Evolutionary conservation across 345 rosid species (phyloP).

Genomic region (Acer negundo): DNA sequence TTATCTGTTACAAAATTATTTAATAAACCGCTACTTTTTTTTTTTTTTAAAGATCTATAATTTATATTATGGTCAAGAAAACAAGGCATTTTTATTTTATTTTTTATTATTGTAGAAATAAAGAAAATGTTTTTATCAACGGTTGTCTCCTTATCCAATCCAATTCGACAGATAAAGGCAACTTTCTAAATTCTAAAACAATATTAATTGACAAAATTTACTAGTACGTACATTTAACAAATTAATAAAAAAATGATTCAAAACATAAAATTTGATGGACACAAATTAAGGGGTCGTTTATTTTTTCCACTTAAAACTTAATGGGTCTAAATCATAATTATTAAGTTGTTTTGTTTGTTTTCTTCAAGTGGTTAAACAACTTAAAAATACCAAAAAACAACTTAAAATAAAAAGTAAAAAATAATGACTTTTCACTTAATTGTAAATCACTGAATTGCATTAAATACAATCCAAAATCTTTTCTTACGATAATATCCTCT

Average conservation of each 20-base stretch:
- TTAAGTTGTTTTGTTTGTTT: too few relatives aligned
- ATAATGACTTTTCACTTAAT: too few relatives aligned
- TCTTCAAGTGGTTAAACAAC: too few relatives aligned
- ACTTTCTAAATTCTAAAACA: conserved; percentile 1
- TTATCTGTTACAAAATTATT: not conserved
- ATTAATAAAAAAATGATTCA: not conserved
- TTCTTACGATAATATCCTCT: too few relatives aligned
- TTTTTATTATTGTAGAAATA: conserved; percentile 3
- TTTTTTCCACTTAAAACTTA: too few relatives aligned
- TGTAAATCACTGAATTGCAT: too few relatives aligned
- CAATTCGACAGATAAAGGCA: conserved; percentile 14
- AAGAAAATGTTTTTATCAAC: conserved; percentile 9
- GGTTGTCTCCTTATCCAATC: conserved; percentile 20
- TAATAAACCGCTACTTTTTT: not conserved
- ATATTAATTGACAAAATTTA: not conserved
- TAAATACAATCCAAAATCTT: too few relatives aligned
- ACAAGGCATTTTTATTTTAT: not conserved
- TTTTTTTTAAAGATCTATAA: not conserved
- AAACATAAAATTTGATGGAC: not conserved
- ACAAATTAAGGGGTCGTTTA: too few relatives aligned
- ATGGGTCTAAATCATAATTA: too few relatives aligned
- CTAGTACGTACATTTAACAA: not conserved
- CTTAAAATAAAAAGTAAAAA: too few relatives aligned
- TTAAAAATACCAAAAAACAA: too few relatives aligned
- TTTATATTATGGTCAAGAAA: not conserved